Base-by-base conservation (phyloP, 2,329 filamentous ascomycete genomes). In the Colletotrichum cuscutae region DNA sequence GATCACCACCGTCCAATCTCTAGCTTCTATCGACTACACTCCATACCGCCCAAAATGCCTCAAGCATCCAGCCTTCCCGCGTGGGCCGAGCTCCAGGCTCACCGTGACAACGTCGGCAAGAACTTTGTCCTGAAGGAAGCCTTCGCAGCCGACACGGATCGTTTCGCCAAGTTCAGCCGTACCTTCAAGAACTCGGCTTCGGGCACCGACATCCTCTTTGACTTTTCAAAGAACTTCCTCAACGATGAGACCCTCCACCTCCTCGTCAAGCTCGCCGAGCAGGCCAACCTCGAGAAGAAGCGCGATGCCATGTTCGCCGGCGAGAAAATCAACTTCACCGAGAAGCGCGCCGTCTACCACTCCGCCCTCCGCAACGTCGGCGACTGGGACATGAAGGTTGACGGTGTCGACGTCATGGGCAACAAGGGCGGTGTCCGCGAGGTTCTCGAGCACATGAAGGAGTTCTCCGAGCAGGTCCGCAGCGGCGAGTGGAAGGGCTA, bases 261-360 rank as follows among this genome's bases (percentile, higher is more conserved):
- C 62, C 90, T 99, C 66, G 89, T 97, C 79, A 92, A 97, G 87
- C 91, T 99, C 32, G 97, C 97, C 75, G 92, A 95, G 85, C 94
- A 98, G 86, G 95, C 96, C 76, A 92, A 93, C 77, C 85, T 99
- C 52, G 95, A 98, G 88, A 90, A 97, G 88, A 94, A 98, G 82
- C 93, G 97, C 76, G 96, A 99, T 90, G 92, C 92, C 81, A 98
- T 99, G 95, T 99, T 99, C 86, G 92, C 91, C 71, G 97, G 97
- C 78, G 94, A 98, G 81, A 96, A 97, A 90, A 98, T 99, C 89
- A 99, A 99, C 90, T 98, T 98, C 87, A 99, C 97, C 73, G 97
- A 99, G 89, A 89, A 96, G 82, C 93, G 97, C 76, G 97, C 97
- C 76, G 97, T 99, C 76, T 97, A 97, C 88, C 97, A 99, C 86